Percentiles rank a stretch among this genome's conserved stretches.
These are phyloP conservation scores for Fusarium sp. DNA, from an alignment of 2,329 filamentous ascomycete species.

Conservation along the genomic window DNA sequence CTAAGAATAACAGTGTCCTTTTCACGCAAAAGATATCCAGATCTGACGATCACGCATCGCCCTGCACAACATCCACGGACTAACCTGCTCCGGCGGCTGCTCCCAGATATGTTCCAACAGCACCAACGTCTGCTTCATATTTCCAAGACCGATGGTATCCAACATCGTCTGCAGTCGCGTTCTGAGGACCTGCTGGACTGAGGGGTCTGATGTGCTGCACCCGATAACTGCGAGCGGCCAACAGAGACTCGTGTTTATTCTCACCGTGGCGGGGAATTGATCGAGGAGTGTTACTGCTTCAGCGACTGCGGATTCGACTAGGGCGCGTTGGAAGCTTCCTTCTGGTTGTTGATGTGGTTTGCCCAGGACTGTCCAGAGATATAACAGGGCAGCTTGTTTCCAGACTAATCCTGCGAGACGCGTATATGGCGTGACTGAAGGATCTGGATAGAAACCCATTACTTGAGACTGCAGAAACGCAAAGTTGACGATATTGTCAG, in stretches of 20 bases:
- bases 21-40: slow-evolving; percentile 61
- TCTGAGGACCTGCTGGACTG: slow-evolving; percentile 52
- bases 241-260: slow-evolving; percentile 55
- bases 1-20: slow-evolving; percentile 5
- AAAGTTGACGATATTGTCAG: slow-evolving; percentile 58
- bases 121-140: slow-evolving; percentile 57
- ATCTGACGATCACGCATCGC: slow-evolving; percentile 60
- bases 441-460: slow-evolving; percentile 53
- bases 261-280: slow-evolving; percentile 48
- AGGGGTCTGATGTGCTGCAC: slow-evolving; percentile 49
- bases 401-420: slow-evolving; percentile 56
- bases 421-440: slow-evolving; percentile 50
- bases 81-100: slow-evolving; percentile 44
- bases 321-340: slow-evolving; percentile 36
- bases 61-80: slow-evolving; percentile 58
- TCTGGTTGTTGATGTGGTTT: slow-evolving; percentile 40
- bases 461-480: slow-evolving; percentile 56
- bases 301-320: slow-evolving; percentile 46
- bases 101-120: slow-evolving; percentile 58
- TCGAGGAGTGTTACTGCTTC: slow-evolving; percentile 48
- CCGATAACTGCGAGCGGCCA: slow-evolving; percentile 55
- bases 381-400: slow-evolving; percentile 58
- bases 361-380: slow-evolving; percentile 53
- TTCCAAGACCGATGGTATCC: slow-evolving; percentile 55
- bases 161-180: slow-evolving; percentile 50